A percentile compares a stretch with the other conserved stretches of the same genome.
phyloP scores from a whole-genome alignment of 148 eudicot species.

The Pharnaceum exiguum region DNA sequence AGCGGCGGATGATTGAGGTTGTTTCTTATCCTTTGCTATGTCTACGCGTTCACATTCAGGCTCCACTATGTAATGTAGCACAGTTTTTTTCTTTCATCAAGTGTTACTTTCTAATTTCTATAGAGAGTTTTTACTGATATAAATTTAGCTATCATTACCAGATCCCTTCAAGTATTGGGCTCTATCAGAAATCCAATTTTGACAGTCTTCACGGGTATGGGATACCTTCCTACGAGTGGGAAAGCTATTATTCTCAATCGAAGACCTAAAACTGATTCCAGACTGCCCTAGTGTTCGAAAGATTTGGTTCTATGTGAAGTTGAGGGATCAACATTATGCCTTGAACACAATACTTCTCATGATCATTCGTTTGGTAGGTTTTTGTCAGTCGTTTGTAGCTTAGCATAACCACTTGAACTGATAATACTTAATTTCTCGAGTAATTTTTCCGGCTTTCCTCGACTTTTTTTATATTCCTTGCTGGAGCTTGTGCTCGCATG shows the following conservation, averaged over 20 bases:
- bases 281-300: background rate
- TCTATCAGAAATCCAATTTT: background rate
- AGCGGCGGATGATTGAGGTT: slow-evolving; percentile 10
- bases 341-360: background rate
- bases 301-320: background rate
- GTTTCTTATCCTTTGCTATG: background rate
- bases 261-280: background rate
- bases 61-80: background rate
- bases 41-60: background rate
- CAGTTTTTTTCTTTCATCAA: background rate
- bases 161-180: slow-evolving; percentile 5
- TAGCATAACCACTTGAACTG: background rate
- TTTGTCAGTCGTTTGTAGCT: slow-evolving; percentile 3
- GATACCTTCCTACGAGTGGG: background rate
- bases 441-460: too few species aligned
- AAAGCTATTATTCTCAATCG: background rate
- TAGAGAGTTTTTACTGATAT: too few species aligned
- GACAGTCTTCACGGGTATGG: background rate
- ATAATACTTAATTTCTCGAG: too few species aligned
- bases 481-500: too few species aligned
- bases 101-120: background rate
- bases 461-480: too few species aligned
- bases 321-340: background rate
- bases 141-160: too few species aligned
- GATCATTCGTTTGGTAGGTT: background rate